A percentile compares a stretch with the other conserved stretches of the same genome.
Conservation (phyloP, 306 rosid genomes). For the Castanopsis chinensis region DNA sequence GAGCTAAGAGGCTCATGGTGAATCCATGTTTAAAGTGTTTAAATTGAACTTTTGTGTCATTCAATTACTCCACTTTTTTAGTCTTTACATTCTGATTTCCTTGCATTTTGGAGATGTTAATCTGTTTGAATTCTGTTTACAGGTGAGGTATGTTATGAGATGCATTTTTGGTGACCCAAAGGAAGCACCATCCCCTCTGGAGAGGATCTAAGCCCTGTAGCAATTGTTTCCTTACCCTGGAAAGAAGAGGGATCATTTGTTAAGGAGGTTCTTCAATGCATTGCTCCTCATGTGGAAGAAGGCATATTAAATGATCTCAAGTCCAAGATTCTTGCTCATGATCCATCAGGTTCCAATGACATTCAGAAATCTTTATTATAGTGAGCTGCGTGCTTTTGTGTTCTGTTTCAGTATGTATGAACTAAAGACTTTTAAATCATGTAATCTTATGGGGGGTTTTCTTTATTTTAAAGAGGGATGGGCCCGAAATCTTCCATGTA, state of each 20-base stretch:
- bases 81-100: conserved; percentile 9
- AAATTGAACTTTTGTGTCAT: neutral
- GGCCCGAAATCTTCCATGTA: conserved; percentile 79
- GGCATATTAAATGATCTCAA: conserved; percentile 61
- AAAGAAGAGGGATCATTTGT: conserved; percentile 93
- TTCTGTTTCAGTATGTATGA: conserved; percentile 10
- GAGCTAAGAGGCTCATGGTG: too few species aligned
- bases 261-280: conserved; percentile 79
- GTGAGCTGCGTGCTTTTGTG: conserved; percentile 31
- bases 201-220: conserved; percentile 80
- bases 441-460: neutral
- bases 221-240: conserved; percentile 68
- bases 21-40: neutral
- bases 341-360: conserved; percentile 68
- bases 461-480: conserved; percentile 71
- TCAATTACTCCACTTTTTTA: neutral
- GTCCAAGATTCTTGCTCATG: conserved; percentile 59
- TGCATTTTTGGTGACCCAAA: conserved; percentile 87
- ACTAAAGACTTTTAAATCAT: neutral
- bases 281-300: conserved; percentile 68
- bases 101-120: conserved; percentile 20
- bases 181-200: conserved; percentile 91
- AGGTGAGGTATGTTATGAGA: conserved; percentile 96
- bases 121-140: conserved; percentile 16
- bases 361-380: conserved; percentile 69